Percentiles rank a stretch among this genome's conserved stretches.
These are phyloP conservation scores for Rhododendron kiyosumense DNA, from an alignment of 148 eudicot genomes.

Conservation along the genomic window DNA sequence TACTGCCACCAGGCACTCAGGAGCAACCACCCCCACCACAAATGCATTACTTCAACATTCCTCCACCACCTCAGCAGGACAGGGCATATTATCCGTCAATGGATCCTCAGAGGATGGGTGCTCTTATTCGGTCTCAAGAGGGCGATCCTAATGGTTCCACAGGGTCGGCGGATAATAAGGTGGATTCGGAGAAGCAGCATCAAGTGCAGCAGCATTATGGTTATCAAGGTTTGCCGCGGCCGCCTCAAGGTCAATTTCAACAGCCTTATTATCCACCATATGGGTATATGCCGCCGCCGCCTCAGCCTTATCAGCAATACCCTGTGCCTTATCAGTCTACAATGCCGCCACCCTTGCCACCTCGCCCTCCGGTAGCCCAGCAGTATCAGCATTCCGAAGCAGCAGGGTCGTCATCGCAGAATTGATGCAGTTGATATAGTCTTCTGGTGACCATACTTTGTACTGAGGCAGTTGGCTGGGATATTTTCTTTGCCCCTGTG, in stretches of 20 bases:
- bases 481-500: background rate
- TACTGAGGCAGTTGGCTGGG: background rate
- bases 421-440: background rate
- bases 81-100: constrained; percentile 79
- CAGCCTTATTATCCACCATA: constrained; percentile 68
- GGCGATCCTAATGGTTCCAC: constrained; percentile 47
- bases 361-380: constrained; percentile 22
- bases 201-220: constrained; percentile 38
- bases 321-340: constrained; percentile 45
- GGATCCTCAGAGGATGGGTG: constrained; percentile 99
- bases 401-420: constrained; percentile 17
- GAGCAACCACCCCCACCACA: constrained; percentile 50
- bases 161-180: constrained; percentile 44
- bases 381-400: constrained; percentile 29
- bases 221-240: constrained; percentile 50
- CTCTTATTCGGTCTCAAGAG: constrained; percentile 62
- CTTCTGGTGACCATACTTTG: background rate
- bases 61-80: constrained; percentile 67
- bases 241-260: constrained; percentile 53
- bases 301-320: constrained; percentile 64
- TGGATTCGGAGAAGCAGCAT: constrained; percentile 40
- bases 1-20: constrained; percentile 64
- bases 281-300: constrained; percentile 57
- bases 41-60: constrained; percentile 76
- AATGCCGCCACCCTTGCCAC: constrained; percentile 28